phyloP scores from a whole-genome alignment of 2,329 filamentous ascomycete genomes.

The Stemphylium beticola region DNA sequence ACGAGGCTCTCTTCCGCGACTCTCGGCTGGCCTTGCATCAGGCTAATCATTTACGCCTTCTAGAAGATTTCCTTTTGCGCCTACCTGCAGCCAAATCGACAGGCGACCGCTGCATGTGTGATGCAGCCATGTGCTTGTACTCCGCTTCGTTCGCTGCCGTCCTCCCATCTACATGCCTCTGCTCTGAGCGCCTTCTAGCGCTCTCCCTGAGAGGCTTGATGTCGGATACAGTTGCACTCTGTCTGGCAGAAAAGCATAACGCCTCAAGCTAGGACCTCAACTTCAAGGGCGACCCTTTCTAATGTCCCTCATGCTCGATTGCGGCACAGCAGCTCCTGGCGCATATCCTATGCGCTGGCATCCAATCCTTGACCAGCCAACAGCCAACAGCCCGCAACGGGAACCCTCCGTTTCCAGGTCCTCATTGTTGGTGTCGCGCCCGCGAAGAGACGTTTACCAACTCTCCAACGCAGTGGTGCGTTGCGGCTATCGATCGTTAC shows the following conservation, averaged over 20 bases:
- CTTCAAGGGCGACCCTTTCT: background rate
- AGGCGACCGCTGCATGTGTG: constrained; percentile 5
- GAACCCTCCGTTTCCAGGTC: background rate
- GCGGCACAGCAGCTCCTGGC: constrained; percentile 10
- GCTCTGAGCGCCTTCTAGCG: background rate
- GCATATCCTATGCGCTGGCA: constrained; percentile 3
- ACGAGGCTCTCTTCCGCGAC: constrained; percentile 3
- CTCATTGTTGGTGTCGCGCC: background rate
- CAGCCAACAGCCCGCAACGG: background rate
- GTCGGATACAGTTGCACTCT: background rate
- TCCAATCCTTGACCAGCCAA: background rate
- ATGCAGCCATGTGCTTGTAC: constrained; percentile 9
- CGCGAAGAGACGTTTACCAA: background rate
- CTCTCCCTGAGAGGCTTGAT: background rate
- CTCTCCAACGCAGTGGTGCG: constrained; percentile 5
- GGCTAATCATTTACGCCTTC: constrained; percentile 14
- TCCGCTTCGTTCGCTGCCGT: constrained; percentile 5
- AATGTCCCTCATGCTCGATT: background rate
- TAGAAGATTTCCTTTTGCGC: constrained; percentile 20
- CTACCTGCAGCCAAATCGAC: constrained; percentile 6
- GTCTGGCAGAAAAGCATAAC: background rate
- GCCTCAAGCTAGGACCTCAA: constrained; percentile 1
- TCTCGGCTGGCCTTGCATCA: constrained; percentile 8
- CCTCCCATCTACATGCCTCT: background rate
- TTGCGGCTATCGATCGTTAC: constrained; percentile 5